phyloP scores from a whole-genome alignment of 768 basidiomycete genomes.

The Suillus subalutaceus region DNA sequence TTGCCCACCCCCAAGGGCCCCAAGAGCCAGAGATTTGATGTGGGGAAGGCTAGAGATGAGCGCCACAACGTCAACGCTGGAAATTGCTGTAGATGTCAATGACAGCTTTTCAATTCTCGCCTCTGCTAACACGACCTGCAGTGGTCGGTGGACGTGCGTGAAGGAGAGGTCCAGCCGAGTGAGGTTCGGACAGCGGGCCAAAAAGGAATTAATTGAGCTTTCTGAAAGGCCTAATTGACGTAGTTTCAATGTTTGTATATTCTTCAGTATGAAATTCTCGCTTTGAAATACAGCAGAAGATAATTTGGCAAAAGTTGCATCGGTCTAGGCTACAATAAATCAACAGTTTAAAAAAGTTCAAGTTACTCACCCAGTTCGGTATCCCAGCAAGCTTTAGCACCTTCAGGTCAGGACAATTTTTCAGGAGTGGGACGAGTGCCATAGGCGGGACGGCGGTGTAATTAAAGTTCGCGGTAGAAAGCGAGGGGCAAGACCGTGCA shows the following conservation, averaged over 20 bases:
- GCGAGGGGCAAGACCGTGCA: constrained; percentile 42
- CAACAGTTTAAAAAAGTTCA: not conserved
- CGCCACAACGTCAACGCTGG: constrained; percentile 42
- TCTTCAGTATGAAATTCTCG: constrained; percentile 35
- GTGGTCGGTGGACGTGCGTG: constrained; percentile 52
- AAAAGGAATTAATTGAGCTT: constrained; percentile 42
- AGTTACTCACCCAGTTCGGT: constrained; percentile 54
- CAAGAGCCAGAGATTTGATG: constrained; percentile 55
- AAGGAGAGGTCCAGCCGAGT: constrained; percentile 66
- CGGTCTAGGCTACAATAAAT: constrained; percentile 45
- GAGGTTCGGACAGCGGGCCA: constrained; percentile 52
- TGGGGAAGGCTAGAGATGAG: constrained; percentile 42
- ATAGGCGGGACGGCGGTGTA: constrained; percentile 58
- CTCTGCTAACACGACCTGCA: constrained; percentile 23
- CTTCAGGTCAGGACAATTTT: constrained; percentile 44
- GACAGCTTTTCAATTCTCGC: constrained; percentile 54
- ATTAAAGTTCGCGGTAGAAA: constrained; percentile 58
- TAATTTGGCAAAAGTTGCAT: constrained; percentile 54
- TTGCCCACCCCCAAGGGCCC: constrained; percentile 56
- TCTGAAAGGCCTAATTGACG: constrained; percentile 58
- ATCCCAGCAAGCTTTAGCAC: constrained; percentile 67
- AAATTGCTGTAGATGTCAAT: constrained; percentile 56
- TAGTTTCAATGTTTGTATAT: constrained; percentile 59
- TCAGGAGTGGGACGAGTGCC: constrained; percentile 46
- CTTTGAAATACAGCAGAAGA: constrained; percentile 25